Base-by-base conservation (phyloP, 2,329 filamentous ascomycete species). In the Metarhizium brunneum region DNA sequence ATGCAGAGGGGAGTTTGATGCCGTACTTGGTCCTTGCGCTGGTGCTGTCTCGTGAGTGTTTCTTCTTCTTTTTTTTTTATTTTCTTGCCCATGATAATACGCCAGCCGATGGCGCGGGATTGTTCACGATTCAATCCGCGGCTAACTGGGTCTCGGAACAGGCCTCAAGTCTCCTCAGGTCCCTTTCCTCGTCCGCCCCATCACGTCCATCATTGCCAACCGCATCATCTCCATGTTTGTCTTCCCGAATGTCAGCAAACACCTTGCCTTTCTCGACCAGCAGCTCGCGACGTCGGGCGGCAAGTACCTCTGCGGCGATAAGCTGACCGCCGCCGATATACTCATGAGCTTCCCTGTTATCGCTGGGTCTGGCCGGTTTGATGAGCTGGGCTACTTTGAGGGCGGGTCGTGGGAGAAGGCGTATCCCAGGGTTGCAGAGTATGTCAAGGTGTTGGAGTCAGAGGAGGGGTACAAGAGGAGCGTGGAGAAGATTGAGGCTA, bases 1-100 rank as follows among this genome's bases (percentile, higher is more conserved):
- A 92, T 69, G 79, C 83, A 5, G 92, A 96, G 72, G 92, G 92
- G 11, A 89, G 82, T 58, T 72, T 96, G 58, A 94, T 95, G 86
- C 80, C 83, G 0, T 74, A 84, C 50, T 68, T 94, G 59, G 71
- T 92, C 1, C 70, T 89, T 58, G 73, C 77, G 14, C 66, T 94
- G 16, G 71, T 95, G 30, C 73, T 87, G 13, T 65, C 65, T 4
- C 68, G 77, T 80, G 66, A 56, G 75, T 71, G 11, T 50, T n/a
- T n/a, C 4, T n/a, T n/a, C 6, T 47, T 13, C 36, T 47, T 6
- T 47, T 47, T 6, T 47, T 47, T 29, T 43, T 30, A 6, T 6
- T 11, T 38, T 16, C 30, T 5, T 13, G 6, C 13, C 20, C 43
- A 18, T 43, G 10, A 45, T 16, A 6, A 20, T 53, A n/a, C 20